These are phyloP conservation scores for Candida pseudoglaebosa DNA, from an alignment of 805 yeast species.

Conservation along the genomic window DNA sequence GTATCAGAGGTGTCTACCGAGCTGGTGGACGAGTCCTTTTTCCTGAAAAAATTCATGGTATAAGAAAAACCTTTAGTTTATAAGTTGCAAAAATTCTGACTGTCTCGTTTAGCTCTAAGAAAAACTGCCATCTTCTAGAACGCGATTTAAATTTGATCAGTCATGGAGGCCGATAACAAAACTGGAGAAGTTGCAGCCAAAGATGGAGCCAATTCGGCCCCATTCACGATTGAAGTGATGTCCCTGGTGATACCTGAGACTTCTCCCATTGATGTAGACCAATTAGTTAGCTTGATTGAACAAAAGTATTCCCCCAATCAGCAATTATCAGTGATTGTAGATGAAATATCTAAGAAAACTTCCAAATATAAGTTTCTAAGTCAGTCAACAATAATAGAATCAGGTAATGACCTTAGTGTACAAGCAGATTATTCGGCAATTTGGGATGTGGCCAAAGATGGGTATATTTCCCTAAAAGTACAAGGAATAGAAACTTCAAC, in stretches of 20 bases:
- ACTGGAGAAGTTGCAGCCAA: too few species aligned
- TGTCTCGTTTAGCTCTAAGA: not conserved
- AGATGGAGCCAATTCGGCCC: too few species aligned
- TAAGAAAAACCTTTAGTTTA: too few species aligned
- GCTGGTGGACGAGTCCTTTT: conserved; percentile 8
- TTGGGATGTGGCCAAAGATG: conserved; percentile 59
- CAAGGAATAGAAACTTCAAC: not conserved
- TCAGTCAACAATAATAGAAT: conserved; percentile 34
- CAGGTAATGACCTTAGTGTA: conserved; percentile 18
- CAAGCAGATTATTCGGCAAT: conserved; percentile 46
- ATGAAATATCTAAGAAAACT: conserved; percentile 38
- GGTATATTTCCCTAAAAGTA: conserved; percentile 38
- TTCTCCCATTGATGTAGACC: conserved; percentile 18
- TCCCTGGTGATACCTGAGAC: conserved; percentile 11
- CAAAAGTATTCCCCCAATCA: conserved; percentile 13
- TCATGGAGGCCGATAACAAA: too few species aligned
- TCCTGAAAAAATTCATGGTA: conserved; percentile 18
- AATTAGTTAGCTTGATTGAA: conserved; percentile 11
- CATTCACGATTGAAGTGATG: not conserved
- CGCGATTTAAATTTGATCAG: not conserved
- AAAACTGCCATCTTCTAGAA: not conserved
- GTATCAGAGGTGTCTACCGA: conserved; percentile 11
- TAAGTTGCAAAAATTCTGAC: not conserved
- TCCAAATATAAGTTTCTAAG: conserved; percentile 56
- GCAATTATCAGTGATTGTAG: conserved; percentile 29